phyloP scores from a whole-genome alignment of 2,329 filamentous ascomycete species.

The Pyricularia pennisetigena region DNA sequence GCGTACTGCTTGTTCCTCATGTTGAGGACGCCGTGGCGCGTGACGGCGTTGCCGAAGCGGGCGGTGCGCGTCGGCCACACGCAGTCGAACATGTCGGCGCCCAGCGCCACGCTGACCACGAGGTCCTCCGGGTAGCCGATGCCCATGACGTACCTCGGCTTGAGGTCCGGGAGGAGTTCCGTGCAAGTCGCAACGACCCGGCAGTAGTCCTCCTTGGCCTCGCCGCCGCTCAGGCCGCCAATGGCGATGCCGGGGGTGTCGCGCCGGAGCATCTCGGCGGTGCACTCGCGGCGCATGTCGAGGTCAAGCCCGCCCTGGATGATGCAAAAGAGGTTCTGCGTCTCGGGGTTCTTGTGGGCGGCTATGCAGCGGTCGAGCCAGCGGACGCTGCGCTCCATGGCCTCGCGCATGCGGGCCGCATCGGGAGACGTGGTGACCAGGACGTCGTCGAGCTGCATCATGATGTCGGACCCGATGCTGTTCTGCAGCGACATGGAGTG shows the following conservation, averaged over 20 bases:
- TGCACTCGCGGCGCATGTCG: constrained; percentile 76
- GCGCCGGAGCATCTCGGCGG: constrained; percentile 74
- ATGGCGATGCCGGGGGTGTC: constrained; percentile 96
- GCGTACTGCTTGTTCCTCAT: constrained; percentile 68
- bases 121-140: constrained; percentile 96
- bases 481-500: constrained; percentile 96
- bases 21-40: constrained; percentile 71
- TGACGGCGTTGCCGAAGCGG: constrained; percentile 91
- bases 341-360: constrained; percentile 72
- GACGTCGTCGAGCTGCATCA: constrained; percentile 99
- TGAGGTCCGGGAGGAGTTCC: constrained; percentile 70
- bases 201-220: constrained; percentile 90
- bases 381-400: constrained; percentile 86
- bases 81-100: constrained; percentile 99
- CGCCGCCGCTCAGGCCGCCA: constrained; percentile 86
- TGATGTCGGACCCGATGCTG: constrained; percentile 95
- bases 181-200: constrained; percentile 84
- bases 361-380: constrained; percentile 95
- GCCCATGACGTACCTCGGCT: constrained; percentile 99
- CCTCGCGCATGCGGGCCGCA: constrained; percentile 75
- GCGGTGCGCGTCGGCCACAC: constrained; percentile 97
- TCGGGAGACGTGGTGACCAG: constrained; percentile 94
- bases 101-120: constrained; percentile 84
- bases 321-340: constrained; percentile 95
- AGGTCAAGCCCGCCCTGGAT: constrained; percentile 93